phyloP scores from a whole-genome alignment of 2,329 filamentous ascomycete genomes.

The Fusarium tricinctum region DNA sequence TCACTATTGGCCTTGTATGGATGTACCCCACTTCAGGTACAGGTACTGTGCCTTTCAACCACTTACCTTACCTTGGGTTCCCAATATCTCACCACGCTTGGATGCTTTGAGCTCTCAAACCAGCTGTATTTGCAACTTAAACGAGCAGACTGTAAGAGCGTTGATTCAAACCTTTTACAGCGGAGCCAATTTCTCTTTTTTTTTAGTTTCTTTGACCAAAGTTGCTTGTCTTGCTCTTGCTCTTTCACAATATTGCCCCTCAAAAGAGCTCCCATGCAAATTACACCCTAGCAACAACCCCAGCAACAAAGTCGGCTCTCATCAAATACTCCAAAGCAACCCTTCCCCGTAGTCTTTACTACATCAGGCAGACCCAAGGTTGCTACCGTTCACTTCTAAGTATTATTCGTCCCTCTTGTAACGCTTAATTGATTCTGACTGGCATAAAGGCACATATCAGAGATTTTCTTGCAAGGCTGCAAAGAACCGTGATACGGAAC shows the following conservation, averaged over 20 bases:
- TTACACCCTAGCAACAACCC: conserved; percentile 27
- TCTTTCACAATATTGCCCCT: conserved; percentile 8
- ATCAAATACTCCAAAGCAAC: conserved; percentile 17
- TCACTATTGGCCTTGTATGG: no score
- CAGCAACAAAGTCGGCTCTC: conserved; percentile 4
- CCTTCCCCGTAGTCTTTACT: background rate
- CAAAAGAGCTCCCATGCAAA: conserved; percentile 16
- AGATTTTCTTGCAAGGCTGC: background rate
- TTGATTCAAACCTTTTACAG: background rate
- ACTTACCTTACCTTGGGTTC: conserved; percentile 11
- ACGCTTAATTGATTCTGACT: background rate
- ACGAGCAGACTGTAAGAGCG: background rate
- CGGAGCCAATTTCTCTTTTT: background rate
- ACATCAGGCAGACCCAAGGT: background rate
- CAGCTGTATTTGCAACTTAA: conserved; percentile 5
- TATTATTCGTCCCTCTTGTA: background rate
- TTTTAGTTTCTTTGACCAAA: background rate
- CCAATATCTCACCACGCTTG: conserved; percentile 37
- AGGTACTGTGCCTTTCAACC: conserved; percentile 30
- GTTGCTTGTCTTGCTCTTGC: conserved; percentile 1
- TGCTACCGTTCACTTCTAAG: background rate
- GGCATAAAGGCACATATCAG: background rate
- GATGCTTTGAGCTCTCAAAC: conserved; percentile 15
- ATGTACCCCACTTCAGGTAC: conserved; percentile 34
- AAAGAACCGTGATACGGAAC: background rate